Base-by-base conservation (phyloP, 495 filamentous ascomycete species). In the Ramalina peruviana region DNA sequence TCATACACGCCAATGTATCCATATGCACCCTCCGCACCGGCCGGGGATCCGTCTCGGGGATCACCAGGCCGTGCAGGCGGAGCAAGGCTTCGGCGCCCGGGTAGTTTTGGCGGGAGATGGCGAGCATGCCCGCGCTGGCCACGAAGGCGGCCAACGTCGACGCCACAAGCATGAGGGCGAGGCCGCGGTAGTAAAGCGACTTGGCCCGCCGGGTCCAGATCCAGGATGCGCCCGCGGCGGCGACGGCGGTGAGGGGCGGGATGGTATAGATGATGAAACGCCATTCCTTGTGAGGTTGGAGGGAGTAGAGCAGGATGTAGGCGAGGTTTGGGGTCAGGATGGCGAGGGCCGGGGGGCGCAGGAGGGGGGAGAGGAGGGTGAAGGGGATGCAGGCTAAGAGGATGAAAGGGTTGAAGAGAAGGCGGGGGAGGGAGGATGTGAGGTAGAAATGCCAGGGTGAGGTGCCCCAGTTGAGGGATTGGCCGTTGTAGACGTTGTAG, bases 231-330 rank as follows among this genome's bases (percentile, higher is more conserved):
- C 80, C 80, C 1, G 86, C 69, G 0, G 88, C 80, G 7, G 88
- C 82, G 17, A 79, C 72, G 5, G 85, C 83, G 0, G 92, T 94
- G 5, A 96, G 66, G 0, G 79, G 68, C 0, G 93, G 93, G 40
- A 94, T 72, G 55, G 78, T 70, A 67, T 97, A 97, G 51, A 97
- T 72, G 55, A 99, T 83, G 69, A 99, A 99, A 17, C 92, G 83
- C 69, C 86, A 85, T 67, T 99, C 92, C 63, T 99, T 99, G 65
- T 99, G 92, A 4, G 92, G 89, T 40, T 93, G 82, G 44, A 73
- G 52, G 43, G 85, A 90, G 68, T 95, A 98, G 36, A 92, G 62
- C 0, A 74, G 72, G 6, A 92, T 70, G 57, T 93, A 99, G 17
- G 73, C 59, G 3, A 92, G 37, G 4, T 74, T 72, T 0, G 93